Base-by-base conservation (phyloP, 2,329 filamentous ascomycete genomes). In the Fusarium subtropicale region DNA sequence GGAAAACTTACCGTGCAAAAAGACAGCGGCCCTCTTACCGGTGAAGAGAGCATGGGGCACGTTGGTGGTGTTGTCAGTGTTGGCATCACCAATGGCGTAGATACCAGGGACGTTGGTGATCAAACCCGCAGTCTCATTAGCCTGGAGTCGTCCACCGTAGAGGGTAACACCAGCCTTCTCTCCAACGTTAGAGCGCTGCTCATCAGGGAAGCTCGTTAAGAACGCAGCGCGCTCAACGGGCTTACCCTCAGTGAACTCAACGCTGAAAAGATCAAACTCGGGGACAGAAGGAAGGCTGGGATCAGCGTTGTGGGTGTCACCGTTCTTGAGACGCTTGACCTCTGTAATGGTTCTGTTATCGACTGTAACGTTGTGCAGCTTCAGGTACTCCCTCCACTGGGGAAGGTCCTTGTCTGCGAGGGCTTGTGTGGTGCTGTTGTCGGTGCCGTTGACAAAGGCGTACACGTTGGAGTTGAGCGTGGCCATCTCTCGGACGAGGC, bases 31-130 rank as follows among this genome's bases (percentile, higher is more conserved):
- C 31, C 82, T 76, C 81, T 90, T 90, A 4, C 87, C 88, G 15
- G 79, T 85, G 71, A 81, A 90, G 71, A 90, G 82, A 0, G 88
- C 88, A 65, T 89, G 87, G 0, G 87, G 87, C 1, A 90, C 83
- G 66, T 90, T 90, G 5, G 87, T 89, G 11, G 81, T 79, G n/a
- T 84, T 84, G 55, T 89, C 87, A 33, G 82, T 83, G 76, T 90
- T 90, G 15, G 84, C 84, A 66, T 90, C 88, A 0, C 88, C 88
- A 22, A 90, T 76, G 7, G 85, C 87, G 69, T 85, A 90, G 1
- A 89, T 82, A 2, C 87, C 86, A 0, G 78, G 72, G 6, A 88
- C 71, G 54, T 83, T 89, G 1, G 87, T 88, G 16, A 79, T 70
- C 61, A 86, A 79, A 0, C 83, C 84, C n/a, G 77, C 79, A 3